A percentile compares a stretch with the other conserved stretches of the same genome.
phyloP scores from a whole-genome alignment of 495 filamentous ascomycete genomes.

The Penicillium argentinense region DNA sequence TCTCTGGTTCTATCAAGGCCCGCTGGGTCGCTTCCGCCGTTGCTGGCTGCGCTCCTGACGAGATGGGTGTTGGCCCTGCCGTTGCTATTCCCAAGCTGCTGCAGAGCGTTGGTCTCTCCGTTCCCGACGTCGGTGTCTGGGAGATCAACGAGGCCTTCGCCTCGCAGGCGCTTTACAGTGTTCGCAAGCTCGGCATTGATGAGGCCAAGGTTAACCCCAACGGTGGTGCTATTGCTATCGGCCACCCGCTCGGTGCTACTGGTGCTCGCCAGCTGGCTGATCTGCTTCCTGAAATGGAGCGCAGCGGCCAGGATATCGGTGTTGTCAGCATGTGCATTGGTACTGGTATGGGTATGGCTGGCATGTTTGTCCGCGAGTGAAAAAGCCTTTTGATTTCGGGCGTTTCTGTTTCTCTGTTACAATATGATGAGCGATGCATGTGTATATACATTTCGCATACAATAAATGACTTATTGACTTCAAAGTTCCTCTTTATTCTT shows the following conservation, averaged over 20 bases:
- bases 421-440: conserved; percentile 30
- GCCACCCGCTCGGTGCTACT: conserved; percentile 90
- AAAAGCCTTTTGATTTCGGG: conserved; percentile 12
- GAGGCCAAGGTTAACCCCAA: conserved; percentile 79
- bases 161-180: conserved; percentile 79
- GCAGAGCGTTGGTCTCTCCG: conserved; percentile 58
- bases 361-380: conserved; percentile 80
- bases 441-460: conserved; percentile 26
- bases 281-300: conserved; percentile 65
- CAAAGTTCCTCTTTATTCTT: not conserved
- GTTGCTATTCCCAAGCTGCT: conserved; percentile 82
- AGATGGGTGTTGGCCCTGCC: conserved; percentile 91
- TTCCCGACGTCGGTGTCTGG: conserved; percentile 79
- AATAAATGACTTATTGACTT: conserved; percentile 11
- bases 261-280: conserved; percentile 80
- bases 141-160: conserved; percentile 98
- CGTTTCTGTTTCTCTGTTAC: conserved; percentile 11
- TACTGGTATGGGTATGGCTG: conserved; percentile 91
- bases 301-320: conserved; percentile 63
- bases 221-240: conserved; percentile 89
- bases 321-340: conserved; percentile 88
- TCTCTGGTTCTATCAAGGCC: conserved; percentile 67
- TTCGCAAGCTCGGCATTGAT: conserved; percentile 69
- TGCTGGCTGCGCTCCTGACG: conserved; percentile 77
- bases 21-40: conserved; percentile 75